These are phyloP conservation scores for Melampsora larici-populina DNA, from an alignment of 1,284 basidiomycete species.

Conservation along the genomic window DNA sequence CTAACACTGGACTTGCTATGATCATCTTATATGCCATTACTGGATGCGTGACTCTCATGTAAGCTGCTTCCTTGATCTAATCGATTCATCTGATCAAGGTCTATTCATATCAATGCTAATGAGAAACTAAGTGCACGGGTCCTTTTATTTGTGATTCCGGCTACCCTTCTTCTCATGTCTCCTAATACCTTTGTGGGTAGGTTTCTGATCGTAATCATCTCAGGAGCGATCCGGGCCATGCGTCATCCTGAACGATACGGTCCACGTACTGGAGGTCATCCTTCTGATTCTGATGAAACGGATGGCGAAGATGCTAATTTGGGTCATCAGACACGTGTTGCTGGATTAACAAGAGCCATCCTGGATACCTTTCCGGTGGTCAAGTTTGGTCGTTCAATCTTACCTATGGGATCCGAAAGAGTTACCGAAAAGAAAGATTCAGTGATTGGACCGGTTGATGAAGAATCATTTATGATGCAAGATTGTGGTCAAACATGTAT, in stretches of 20 bases:
- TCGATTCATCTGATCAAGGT: constrained; percentile 50
- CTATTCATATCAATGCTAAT: constrained; percentile 13
- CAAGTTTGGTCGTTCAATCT: constrained; percentile 64
- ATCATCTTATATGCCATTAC: constrained; percentile 60
- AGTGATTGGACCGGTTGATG: constrained; percentile 28
- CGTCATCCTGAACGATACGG: constrained; percentile 88
- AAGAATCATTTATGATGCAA: constrained; percentile 24
- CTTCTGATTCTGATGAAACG: constrained; percentile 41
- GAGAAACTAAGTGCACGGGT: constrained; percentile 11
- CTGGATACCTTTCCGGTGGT: constrained; percentile 89
- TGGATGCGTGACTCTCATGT: constrained; percentile 70
- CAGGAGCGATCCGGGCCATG: constrained; percentile 67
- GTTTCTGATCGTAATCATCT: constrained; percentile 54
- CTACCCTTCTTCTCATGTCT: constrained; percentile 9
- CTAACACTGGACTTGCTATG: constrained; percentile 80
- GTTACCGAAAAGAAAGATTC: constrained; percentile 7
- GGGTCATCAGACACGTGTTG: constrained; percentile 65
- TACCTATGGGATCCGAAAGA: constrained; percentile 33
- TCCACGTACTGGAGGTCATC: constrained; percentile 58
- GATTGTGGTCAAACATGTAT: neutral
- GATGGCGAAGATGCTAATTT: constrained; percentile 53
- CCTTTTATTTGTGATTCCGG: constrained; percentile 13
- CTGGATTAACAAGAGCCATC: constrained; percentile 79
- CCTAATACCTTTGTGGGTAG: constrained; percentile 20
- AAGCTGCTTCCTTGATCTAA: constrained; percentile 75